phyloP scores from a whole-genome alignment of 2,329 filamentous ascomycete genomes.

The Thermomyces lanuginosus region DNA sequence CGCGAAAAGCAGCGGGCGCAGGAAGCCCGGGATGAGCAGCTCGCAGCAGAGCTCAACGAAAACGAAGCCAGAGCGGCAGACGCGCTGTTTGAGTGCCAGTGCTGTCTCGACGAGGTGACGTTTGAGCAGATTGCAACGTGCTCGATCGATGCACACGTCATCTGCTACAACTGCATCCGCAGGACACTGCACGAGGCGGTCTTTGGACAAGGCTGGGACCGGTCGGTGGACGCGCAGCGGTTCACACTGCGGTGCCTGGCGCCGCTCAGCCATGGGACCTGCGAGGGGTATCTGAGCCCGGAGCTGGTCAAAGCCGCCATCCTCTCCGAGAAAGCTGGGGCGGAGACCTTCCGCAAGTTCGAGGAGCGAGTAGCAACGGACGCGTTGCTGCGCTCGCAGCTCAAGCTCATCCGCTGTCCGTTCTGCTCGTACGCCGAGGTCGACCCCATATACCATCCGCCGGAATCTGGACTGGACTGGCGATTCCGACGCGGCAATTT shows the following conservation, averaged over 20 bases:
- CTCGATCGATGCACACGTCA: constrained; percentile 27
- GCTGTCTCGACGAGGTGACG: constrained; percentile 31
- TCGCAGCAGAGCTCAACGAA: constrained; percentile 29
- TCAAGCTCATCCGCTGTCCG: constrained; percentile 69
- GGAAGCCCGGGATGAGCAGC: constrained; percentile 19
- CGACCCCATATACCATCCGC: constrained; percentile 55
- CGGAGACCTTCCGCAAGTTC: constrained; percentile 56
- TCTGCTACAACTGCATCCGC: constrained; percentile 57
- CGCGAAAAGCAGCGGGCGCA: constrained; percentile 20
- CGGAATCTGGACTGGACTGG: constrained; percentile 35
- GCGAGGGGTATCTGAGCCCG: constrained; percentile 54
- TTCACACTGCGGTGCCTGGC: constrained; percentile 75
- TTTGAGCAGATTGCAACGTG: constrained; percentile 34
- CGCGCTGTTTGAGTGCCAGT: constrained; percentile 33
- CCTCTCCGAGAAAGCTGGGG: constrained; percentile 48
- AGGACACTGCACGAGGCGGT: constrained; percentile 71
- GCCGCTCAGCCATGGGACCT: constrained; percentile 48
- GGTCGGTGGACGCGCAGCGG: constrained; percentile 54
- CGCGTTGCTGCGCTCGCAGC: constrained; percentile 51
- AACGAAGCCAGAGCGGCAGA: constrained; percentile 25
- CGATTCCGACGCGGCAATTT: constrained; percentile 39
- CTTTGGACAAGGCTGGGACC: constrained; percentile 82
- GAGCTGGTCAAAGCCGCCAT: constrained; percentile 59
- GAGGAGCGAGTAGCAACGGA: constrained; percentile 67
- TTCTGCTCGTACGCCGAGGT: constrained; percentile 87